Evolutionary conservation across 2,329 filamentous ascomycete genomes (phyloP).

Genomic region (Colletotrichum agaves): DNA sequence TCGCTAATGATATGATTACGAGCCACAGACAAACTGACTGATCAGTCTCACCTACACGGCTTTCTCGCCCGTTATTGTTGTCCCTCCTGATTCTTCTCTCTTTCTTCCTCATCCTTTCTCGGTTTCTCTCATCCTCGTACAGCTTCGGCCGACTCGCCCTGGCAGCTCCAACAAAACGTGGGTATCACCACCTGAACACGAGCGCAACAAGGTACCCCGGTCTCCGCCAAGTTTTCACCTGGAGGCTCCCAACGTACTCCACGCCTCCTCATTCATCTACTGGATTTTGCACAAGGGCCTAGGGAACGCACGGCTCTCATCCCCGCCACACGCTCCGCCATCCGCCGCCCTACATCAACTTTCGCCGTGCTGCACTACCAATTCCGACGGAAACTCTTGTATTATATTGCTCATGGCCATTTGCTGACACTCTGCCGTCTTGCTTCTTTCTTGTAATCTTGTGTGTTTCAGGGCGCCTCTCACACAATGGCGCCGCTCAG

Average conservation of each 20-base stretch:
- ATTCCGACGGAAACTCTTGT: slow-evolving; percentile 6
- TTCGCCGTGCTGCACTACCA: slow-evolving; percentile 24
- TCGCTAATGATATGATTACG: slow-evolving; percentile 25
- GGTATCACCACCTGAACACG: not conserved
- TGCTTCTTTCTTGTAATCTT: slow-evolving; percentile 31
- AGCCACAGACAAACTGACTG: slow-evolving; percentile 3
- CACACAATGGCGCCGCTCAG: slow-evolving; percentile 49
- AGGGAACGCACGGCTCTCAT: slow-evolving; percentile 26
- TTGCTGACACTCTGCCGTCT: slow-evolving; percentile 19
- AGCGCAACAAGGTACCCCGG: slow-evolving; percentile 25
- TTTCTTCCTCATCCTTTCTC: not conserved
- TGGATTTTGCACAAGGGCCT: slow-evolving; percentile 18
- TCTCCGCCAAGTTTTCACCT: slow-evolving; percentile 11
- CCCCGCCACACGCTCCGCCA: slow-evolving; percentile 25
- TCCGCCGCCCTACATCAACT: slow-evolving; percentile 20
- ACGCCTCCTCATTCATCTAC: slow-evolving; percentile 8
- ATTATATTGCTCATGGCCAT: slow-evolving; percentile 30
- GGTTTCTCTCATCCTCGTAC: not conserved
- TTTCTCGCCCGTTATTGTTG: not conserved
- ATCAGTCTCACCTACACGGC: not conserved
- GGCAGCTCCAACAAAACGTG: not conserved
- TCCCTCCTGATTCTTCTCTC: not conserved
- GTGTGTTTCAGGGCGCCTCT: slow-evolving; percentile 37
- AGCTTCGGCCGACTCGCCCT: not conserved
- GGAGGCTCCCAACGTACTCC: slow-evolving; percentile 18